phyloP scores from a whole-genome alignment of 352 stramenopile genomes.

The Phytophthora ohioensis region DNA sequence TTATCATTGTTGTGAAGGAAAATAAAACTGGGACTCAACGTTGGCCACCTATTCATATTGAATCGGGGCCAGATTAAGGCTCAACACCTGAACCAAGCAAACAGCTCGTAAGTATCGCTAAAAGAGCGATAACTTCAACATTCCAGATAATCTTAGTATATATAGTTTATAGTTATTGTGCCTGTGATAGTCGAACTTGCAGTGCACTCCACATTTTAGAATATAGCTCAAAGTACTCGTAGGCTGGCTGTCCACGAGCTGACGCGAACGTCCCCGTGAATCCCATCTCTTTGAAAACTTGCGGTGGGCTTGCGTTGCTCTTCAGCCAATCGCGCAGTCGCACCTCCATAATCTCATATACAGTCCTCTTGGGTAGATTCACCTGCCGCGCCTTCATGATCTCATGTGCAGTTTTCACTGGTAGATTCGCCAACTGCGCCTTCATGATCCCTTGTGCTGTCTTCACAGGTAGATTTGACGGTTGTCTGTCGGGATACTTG shows the following conservation, averaged over 20 bases:
- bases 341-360: slow-evolving; percentile 21
- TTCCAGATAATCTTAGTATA: too few species aligned
- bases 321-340: slow-evolving; percentile 16
- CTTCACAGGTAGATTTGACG: slow-evolving; percentile 10
- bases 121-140: too few species aligned
- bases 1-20: too few species aligned
- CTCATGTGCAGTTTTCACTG: background rate
- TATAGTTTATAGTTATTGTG: background rate
- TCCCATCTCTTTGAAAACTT: slow-evolving; percentile 28
- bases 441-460: slow-evolving; percentile 20
- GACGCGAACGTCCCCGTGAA: slow-evolving; percentile 15
- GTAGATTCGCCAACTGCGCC: background rate
- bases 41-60: too few species aligned
- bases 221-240: slow-evolving; percentile 26
- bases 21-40: too few species aligned
- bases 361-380: slow-evolving; percentile 6
- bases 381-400: slow-evolving; percentile 22
- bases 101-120: too few species aligned
- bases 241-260: slow-evolving; percentile 6
- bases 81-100: too few species aligned
- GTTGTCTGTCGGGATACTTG: slow-evolving; percentile 19
- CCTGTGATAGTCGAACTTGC: slow-evolving; percentile 14
- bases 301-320: slow-evolving; percentile 9
- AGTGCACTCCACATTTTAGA: slow-evolving; percentile 10
- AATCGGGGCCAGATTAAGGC: too few species aligned